These are phyloP conservation scores for Parastagonospora avenae DNA, from an alignment of 2,329 filamentous ascomycete genomes.

Conservation along the genomic window DNA sequence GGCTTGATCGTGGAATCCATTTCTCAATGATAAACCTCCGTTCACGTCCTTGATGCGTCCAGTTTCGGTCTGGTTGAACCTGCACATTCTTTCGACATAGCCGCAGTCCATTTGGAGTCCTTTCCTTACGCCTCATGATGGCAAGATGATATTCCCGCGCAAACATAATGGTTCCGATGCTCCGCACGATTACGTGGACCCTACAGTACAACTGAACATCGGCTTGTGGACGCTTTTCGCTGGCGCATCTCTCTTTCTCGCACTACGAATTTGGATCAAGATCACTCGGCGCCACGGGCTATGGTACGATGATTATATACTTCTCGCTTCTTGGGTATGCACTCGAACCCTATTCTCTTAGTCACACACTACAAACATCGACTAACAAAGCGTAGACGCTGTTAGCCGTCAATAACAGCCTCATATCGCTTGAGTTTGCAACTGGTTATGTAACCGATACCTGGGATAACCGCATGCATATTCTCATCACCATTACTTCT, in stretches of 20 bases:
- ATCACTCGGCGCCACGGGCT: constrained; percentile 45
- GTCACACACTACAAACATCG: not conserved
- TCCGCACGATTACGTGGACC: constrained; percentile 39
- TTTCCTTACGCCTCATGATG: constrained; percentile 16
- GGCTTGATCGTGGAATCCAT: constrained; percentile 11
- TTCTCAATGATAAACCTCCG: constrained; percentile 12
- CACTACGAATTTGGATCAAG: constrained; percentile 46
- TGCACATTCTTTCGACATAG: constrained; percentile 7
- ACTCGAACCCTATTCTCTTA: not conserved
- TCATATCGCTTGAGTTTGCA: constrained; percentile 55
- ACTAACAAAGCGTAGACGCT: constrained; percentile 41
- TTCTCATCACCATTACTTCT: constrained; percentile 55
- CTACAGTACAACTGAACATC: constrained; percentile 42
- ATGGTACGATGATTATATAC: constrained; percentile 50
- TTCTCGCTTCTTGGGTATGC: constrained; percentile 45
- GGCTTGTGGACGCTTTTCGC: constrained; percentile 48
- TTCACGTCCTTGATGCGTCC: constrained; percentile 5
- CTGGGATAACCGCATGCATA: constrained; percentile 60
- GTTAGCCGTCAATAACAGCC: constrained; percentile 49
- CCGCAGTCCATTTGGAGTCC: constrained; percentile 13
- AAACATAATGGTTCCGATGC: constrained; percentile 18
- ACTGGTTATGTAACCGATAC: constrained; percentile 55
- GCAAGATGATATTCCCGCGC: constrained; percentile 29
- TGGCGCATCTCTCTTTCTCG: constrained; percentile 44
- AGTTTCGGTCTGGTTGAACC: constrained; percentile 2